Evolutionary conservation across 1,284 basidiomycete species (phyloP), one percentile per base, ranked within the genome.

Genomic region (Ceratobasidium sp.): DNA sequence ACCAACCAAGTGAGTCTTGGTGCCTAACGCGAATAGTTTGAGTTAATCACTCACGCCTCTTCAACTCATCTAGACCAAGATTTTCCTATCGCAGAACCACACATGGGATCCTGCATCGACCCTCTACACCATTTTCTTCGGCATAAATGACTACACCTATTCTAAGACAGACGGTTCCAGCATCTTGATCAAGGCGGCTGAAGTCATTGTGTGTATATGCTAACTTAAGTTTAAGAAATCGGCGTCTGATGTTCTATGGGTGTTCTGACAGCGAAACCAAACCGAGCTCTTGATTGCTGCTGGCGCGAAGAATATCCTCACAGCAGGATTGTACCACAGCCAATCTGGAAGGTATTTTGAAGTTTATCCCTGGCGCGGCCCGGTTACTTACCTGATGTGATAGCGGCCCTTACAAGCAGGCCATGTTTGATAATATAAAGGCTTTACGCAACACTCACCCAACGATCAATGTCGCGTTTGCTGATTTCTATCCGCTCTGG

Each of bases 41-140:
- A n/a, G n/a, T n/a, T n/a, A n/a, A n/a, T n/a, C n/a, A n/a, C n/a
- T n/a, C n/a, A n/a, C n/a, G n/a, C n/a, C n/a, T 21, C 13, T 28
- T 30, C 26, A 32, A 73, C 8, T n/a, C n/a, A n/a, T n/a, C n/a
- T n/a, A 50, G 55, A 58, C 49, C 76, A 63, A 76, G n/a, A 78
- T 78, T 8, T 82, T 82, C 75, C 67, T 81, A 41, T 77, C 75
- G 52, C 81, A 82, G 72, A 78, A 77, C 0, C 80, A 83, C 70
- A 59, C 75, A 0, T 73, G 82, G 30, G 79, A 82, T 72, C 77
- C 81, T 0, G 71, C 79, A 13, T 81, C 80, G 16, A 83, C 83
- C 4, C 77, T 84, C 7, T 84, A 82, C 64, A 79, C 80, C 11
- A 76, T 81, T 13, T 82, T 82, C 78, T 83, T 83, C 58, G 82